phyloP scores from a whole-genome alignment of 441 rosid genomes.

The Lepidium campestre region DNA sequence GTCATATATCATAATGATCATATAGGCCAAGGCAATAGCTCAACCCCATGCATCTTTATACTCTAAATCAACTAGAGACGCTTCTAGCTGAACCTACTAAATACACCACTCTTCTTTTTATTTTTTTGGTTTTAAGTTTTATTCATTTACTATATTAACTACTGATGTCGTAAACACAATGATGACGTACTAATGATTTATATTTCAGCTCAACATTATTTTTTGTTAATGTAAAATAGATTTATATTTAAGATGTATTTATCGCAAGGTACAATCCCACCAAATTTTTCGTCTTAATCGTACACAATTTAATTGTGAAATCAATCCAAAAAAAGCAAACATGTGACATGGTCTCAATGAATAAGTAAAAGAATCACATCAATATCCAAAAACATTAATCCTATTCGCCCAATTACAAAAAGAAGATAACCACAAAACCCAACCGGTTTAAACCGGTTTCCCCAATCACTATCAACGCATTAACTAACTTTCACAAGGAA shows the following conservation, averaged over 20 bases:
- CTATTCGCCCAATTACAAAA: background rate
- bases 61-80: slow-evolving; percentile 4
- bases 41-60: slow-evolving; percentile 20
- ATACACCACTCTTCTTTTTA: background rate
- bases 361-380: background rate
- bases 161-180: background rate
- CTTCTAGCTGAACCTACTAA: background rate
- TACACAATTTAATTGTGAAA: background rate
- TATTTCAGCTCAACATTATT: too few relatives aligned
- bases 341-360: slow-evolving; percentile 26
- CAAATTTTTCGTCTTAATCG: background rate
- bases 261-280: slow-evolving; percentile 1
- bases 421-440: slow-evolving; percentile 9
- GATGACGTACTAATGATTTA: too few relatives aligned
- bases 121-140: background rate
- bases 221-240: background rate
- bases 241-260: background rate
- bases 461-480: slow-evolving; percentile 29
- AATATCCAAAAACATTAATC: background rate
- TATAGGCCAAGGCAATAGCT: slow-evolving; percentile 7
- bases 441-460: slow-evolving; percentile 23
- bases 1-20: background rate
- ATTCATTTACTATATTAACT: background rate
- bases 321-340: background rate
- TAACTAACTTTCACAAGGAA: slow-evolving; percentile 30